Base-by-base conservation (phyloP, 352 stramenopile species). In the Globisporangium paroecandrum region DNA sequence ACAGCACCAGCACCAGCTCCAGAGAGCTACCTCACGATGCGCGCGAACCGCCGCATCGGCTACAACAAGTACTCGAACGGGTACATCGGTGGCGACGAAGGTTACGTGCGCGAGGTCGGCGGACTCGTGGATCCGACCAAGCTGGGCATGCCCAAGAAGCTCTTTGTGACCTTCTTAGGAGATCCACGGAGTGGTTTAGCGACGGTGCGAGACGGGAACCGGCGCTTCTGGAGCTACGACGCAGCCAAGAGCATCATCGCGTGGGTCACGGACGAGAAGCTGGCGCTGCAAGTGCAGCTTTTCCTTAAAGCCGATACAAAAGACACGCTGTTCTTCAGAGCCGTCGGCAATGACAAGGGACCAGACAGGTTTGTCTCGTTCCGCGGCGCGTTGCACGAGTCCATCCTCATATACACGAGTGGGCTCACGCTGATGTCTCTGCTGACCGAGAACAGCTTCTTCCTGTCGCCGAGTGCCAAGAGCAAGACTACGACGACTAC, bases 21-120 rank as follows among this genome's bases (percentile, higher is more conserved):
- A 24, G 51, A 32, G 51, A 57, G 51, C 49, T 56, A 57, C 51
- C 12, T 57, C 51, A 57, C 51, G 3, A 57, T 57, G 51, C 51
- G 51, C 22, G 51, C 51, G 51, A 57, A 57, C 24, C 51, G 51
- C 22, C 51, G 51, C 51, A 6, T 57, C 10, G 10, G 51, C 51
- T 57, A 32, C 51, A 57, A 57, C 25, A 32, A 25, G 51, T 57
- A 57, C 22, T 57, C 51, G 51, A 29, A 57, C 24, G 51, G 51
- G 22, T 57, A 34, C 51, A 32, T 57, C n/a, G 51, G 51, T 4
- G 51, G 51, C 51, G 51, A 34, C 12, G 22, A 57, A 32, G 51
- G 22, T n/a, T 57, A 57, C 24, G 51, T 57, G 12, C 51, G 12
- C 51, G 51, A 57, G 51, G 51, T 57, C 22, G 12, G 25, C 15